phyloP scores from a whole-genome alignment of 805 yeast species.

The Cyberlindnera xishuangbannaensis region DNA sequence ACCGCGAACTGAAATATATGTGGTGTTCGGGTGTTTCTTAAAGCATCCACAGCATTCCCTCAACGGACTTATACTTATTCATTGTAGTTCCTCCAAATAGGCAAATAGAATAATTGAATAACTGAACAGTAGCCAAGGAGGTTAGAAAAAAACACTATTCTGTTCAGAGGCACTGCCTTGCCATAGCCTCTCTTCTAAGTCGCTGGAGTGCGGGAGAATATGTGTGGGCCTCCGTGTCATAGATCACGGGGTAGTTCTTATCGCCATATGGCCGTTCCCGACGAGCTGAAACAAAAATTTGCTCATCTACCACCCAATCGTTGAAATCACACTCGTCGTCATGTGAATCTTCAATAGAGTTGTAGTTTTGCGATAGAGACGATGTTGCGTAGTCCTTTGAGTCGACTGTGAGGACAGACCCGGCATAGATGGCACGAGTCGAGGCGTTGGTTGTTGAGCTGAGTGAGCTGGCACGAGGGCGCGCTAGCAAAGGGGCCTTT shows the following conservation, averaged over 20 bases:
- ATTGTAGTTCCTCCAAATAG: no score
- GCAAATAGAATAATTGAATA: no score
- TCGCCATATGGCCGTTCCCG: slow-evolving; percentile 32
- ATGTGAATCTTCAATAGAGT: slow-evolving; percentile 9
- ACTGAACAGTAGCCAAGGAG: not conserved
- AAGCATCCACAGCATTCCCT: no score
- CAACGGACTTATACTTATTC: no score
- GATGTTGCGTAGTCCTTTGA: slow-evolving; percentile 13
- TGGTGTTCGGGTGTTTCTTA: no score
- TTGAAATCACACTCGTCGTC: slow-evolving; percentile 9
- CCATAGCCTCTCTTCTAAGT: slow-evolving; percentile 21
- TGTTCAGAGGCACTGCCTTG: slow-evolving; percentile 5
- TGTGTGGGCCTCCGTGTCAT: slow-evolving; percentile 24
- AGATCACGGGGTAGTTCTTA: slow-evolving; percentile 38
- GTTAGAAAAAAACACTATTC: not conserved
- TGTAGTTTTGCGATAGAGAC: slow-evolving; percentile 5
- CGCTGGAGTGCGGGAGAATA: slow-evolving; percentile 24
- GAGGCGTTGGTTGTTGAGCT: slow-evolving; percentile 20
- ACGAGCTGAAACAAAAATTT: slow-evolving; percentile 29
- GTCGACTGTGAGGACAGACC: slow-evolving; percentile 17
- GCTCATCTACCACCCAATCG: slow-evolving; percentile 32
- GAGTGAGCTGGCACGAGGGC: slow-evolving; percentile 17
- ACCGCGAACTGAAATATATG: no score
- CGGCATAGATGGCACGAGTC: slow-evolving; percentile 22
- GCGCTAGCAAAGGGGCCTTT: slow-evolving; percentile 15